A percentile compares a stretch with the other conserved stretches of the same genome.
Conservation (phyloP, 129 eudicot species). For the Artemisia tridentata region DNA sequence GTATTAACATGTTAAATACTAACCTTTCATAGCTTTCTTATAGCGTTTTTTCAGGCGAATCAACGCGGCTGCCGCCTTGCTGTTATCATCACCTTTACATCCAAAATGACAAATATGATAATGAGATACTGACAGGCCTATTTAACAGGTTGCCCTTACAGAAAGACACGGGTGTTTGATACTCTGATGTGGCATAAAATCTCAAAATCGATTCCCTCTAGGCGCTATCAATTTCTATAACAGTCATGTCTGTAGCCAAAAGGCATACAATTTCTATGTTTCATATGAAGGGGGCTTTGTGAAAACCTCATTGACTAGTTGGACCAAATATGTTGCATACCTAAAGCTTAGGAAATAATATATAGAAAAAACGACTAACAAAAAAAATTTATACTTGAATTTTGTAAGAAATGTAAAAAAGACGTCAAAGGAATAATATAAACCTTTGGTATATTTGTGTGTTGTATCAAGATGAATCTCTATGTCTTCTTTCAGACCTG, state of each 20-base stretch:
- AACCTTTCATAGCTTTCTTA: neutral
- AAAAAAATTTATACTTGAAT: neutral
- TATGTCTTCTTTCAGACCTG: conserved; percentile 2
- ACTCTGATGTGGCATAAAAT: conserved; percentile 21
- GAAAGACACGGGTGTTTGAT: neutral
- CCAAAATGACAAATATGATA: neutral
- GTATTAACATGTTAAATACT: neutral
- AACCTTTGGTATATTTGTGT: neutral
- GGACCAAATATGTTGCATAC: neutral
- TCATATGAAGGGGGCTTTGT: neutral
- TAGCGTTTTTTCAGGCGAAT: neutral
- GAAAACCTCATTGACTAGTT: neutral
- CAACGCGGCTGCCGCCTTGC: neutral
- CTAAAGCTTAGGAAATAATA: neutral
- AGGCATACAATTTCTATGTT: neutral
- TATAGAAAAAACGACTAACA: neutral
- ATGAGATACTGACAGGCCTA: neutral
- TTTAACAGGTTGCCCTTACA: neutral
- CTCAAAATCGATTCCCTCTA: neutral
- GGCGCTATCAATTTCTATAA: neutral
- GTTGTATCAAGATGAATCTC: neutral
- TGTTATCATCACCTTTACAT: neutral
- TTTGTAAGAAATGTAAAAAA: neutral
- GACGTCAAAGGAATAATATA: neutral
- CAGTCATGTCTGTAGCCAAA: neutral